phyloP scores from a whole-genome alignment of 306 rosid species.

The Aeschynomene evenia region DNA sequence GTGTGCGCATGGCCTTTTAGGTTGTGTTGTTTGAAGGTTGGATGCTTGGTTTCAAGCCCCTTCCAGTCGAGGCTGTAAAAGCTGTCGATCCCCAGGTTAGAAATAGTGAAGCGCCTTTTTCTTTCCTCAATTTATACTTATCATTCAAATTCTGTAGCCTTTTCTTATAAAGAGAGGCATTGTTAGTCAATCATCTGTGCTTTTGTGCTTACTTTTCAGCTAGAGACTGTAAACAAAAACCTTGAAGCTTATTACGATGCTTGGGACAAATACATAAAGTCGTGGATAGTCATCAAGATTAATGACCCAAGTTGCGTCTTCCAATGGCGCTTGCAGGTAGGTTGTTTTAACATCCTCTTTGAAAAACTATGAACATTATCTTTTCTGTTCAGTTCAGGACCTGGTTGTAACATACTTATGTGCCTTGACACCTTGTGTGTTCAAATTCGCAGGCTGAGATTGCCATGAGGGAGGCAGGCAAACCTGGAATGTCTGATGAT shows the following conservation, averaged over 20 bases:
- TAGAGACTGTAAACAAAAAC: slow-evolving; percentile 71
- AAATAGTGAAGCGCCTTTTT: neutral
- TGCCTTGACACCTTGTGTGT: neutral
- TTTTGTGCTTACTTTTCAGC: slow-evolving; percentile 44
- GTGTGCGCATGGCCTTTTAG: slow-evolving; percentile 45
- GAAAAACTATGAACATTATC: neutral
- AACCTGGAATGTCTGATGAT: slow-evolving; percentile 88
- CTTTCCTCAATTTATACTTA: neutral
- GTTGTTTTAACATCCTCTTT: slow-evolving; percentile 18
- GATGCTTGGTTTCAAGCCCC: slow-evolving; percentile 97
- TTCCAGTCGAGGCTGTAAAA: slow-evolving; percentile 65
- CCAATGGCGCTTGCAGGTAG: slow-evolving; percentile 90
- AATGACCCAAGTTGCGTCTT: slow-evolving; percentile 78
- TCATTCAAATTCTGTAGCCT: neutral
- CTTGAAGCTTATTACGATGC: slow-evolving; percentile 82
- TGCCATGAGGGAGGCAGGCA: slow-evolving; percentile 96
- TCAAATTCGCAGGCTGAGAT: slow-evolving; percentile 83
- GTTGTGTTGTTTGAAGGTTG: slow-evolving; percentile 90
- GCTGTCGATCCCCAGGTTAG: slow-evolving; percentile 85
- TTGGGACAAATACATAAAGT: slow-evolving; percentile 80
- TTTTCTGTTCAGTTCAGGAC: slow-evolving; percentile 9
- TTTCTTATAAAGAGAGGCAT: slow-evolving; percentile 7
- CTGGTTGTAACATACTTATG: slow-evolving; percentile 8
- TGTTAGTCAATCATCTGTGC: neutral
- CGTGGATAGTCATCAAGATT: slow-evolving; percentile 92